Percentiles rank a stretch among this genome's conserved stretches.
phyloP scores from a whole-genome alignment of 2,329 filamentous ascomycete genomes.

The Aspergillus sp. region DNA sequence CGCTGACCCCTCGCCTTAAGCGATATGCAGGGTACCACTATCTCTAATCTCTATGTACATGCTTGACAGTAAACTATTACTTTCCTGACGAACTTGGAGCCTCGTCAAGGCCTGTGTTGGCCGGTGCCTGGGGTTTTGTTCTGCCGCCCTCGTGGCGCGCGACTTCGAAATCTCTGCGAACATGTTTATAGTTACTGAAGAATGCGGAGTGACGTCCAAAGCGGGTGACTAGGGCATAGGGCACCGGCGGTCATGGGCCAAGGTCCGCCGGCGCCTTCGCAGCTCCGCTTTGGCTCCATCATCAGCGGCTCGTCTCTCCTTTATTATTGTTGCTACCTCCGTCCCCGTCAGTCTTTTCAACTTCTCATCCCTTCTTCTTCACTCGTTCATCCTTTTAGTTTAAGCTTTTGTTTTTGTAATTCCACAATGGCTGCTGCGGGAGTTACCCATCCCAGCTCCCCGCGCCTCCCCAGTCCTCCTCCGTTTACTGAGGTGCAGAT shows the following conservation, averaged over 20 bases:
- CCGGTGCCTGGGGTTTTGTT: conserved; percentile 17
- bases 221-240: conserved; percentile 35
- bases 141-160: conserved; percentile 14
- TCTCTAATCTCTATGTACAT: conserved; percentile 17
- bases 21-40: conserved; percentile 22
- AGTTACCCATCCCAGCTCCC: conserved; percentile 68
- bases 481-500: conserved; percentile 94
- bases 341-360: background rate
- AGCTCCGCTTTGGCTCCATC: conserved; percentile 12
- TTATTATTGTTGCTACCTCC: background rate
- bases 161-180: conserved; percentile 22
- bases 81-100: conserved; percentile 23
- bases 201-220: conserved; percentile 20
- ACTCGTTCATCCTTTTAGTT: background rate
- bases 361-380: conserved; percentile 3
- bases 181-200: background rate
- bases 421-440: conserved; percentile 45
- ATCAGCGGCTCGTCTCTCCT: conserved; percentile 14
- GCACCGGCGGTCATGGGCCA: conserved; percentile 28
- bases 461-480: conserved; percentile 89
- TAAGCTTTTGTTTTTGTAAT: conserved; percentile 1
- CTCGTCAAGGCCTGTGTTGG: conserved; percentile 21
- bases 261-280: conserved; percentile 23
- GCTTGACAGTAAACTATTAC: conserved; percentile 21
- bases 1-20: conserved; percentile 22